Evolutionary conservation across 108 stramenopile genomes (phyloP), one percentile per base, ranked within the genome.

Genomic region (Cyclostephanos invisitatus): DNA sequence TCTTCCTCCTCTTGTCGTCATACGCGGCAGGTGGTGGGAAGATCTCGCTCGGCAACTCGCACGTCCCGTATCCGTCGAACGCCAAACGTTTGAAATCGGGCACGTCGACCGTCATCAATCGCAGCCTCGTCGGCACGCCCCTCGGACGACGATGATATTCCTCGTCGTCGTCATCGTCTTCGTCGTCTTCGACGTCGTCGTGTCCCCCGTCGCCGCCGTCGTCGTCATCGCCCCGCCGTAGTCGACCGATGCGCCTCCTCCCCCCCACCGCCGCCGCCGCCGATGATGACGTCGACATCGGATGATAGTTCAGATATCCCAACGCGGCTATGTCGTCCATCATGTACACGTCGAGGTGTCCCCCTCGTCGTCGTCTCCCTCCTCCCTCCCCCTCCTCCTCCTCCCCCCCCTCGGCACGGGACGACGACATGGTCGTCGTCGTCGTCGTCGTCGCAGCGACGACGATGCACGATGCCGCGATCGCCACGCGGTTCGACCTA

Each of bases 301-400:
- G 54, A 56, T 64, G 72, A 61, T 67, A 67, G 40, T 83, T 78
- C 29, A 83, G 67, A 55, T 91, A 91, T 7, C 81, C 49, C 66
- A 88, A 88, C 38, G 77, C 72, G 18, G 86, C 86, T n/a, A 91
- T 87, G 25, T 72, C 72, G 74, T 88, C 90, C 86, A 88, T 91
- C 35, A 91, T 68, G 70, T 87, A 66, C 22, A 78, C 78, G 58
- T 88, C 86, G 21, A 78, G 21, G 40, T 8, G 10, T 8, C 40
- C 40, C 7, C 40, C 40, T 3, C 7, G 36, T 7, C 36, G 36
- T 36, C 36, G 36, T 6, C 36, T 3, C 10, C 11, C 40, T 15
- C 14, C 3, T 15, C 15, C 44, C 44, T 46, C 44, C 44, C 14
- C 46, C 57, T 57, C 28, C 55, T 24, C 48, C 50, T 55, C 21